Base-by-base conservation (phyloP, 2,329 filamentous ascomycete genomes). In the Penicillium crustosum region DNA sequence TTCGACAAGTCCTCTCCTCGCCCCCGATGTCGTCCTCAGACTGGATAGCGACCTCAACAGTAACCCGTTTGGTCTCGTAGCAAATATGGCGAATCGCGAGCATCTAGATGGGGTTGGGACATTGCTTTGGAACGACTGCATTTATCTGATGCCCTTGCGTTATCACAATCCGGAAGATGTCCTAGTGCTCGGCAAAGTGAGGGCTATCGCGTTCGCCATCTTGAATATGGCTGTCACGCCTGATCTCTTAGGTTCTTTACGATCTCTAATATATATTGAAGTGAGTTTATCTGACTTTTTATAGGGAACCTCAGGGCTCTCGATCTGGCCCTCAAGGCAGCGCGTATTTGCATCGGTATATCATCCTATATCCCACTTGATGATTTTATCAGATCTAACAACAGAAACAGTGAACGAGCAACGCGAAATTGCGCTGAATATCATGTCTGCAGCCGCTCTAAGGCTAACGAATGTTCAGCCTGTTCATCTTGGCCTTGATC, bases 321-420 rank as follows among this genome's bases (percentile, higher is more conserved):
- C 69, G 87, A 83, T 67, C 75, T 90, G 63, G 87, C 86, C 12
- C 76, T 95, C 56, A 90, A 87, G 69, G 81, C 87, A 6, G 82
- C 82, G 21, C 84, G 80, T 65, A 78, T 78, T 41, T 91, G 88
- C 64, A 77, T 94, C 43, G 81, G 84, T 82, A 78, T 69, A 76
- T 68, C 47, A 15, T 38, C 33, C 23, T 54, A 21, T 27, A 8
- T 19, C 19, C 21, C 13, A n/a, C 19, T 21, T 35, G 38, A 10
- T 39, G 1, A n/a, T n/a, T 63, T 49, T 44, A 42, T 48, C 15
- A 23, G 53, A 57, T 59, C 63, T 70, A 23, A 71, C 47, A 27
- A 9, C 23, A 33, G 29, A 27, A 42, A 36, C 72, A 81, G 83
- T 84, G n/a, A 75, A 78, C 4, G 70, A 75, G 4, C 81, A 89